Conservation (phyloP, 352 stramenopile species). For the Pythium sukuiense region DNA sequence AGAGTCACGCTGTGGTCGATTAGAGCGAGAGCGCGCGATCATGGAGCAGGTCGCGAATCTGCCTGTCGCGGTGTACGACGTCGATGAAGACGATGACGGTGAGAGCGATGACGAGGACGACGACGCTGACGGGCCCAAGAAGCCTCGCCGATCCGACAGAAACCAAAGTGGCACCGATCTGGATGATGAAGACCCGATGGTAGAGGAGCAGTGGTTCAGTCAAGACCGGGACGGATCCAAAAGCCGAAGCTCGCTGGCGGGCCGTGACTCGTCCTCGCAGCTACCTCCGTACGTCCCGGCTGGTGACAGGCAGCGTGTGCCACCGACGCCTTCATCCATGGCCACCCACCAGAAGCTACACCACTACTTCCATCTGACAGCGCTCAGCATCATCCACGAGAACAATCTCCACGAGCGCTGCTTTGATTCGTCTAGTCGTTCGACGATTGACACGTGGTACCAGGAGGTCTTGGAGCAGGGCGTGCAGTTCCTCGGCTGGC, state of each 20-base stretch:
- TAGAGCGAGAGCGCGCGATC: constrained; percentile 74
- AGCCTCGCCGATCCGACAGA: constrained; percentile 17
- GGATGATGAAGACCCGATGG: constrained; percentile 20
- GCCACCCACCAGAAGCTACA: constrained; percentile 84
- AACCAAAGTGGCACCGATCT: neutral
- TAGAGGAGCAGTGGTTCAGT: constrained; percentile 28
- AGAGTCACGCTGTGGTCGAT: constrained; percentile 58
- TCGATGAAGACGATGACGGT: constrained; percentile 66
- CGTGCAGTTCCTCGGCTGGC: constrained; percentile 78
- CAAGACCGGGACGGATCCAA: neutral
- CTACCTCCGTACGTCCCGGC: constrained; percentile 1
- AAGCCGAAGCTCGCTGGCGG: neutral
- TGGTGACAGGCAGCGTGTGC: constrained; percentile 36
- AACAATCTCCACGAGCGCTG: constrained; percentile 79
- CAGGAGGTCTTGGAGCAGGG: constrained; percentile 68
- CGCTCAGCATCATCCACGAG: constrained; percentile 86
- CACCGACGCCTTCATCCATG: constrained; percentile 52
- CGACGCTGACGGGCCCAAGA: constrained; percentile 26
- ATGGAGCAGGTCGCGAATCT: constrained; percentile 80
- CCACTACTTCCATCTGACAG: constrained; percentile 87
- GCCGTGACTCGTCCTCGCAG: neutral
- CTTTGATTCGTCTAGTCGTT: constrained; percentile 79
- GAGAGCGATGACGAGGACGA: constrained; percentile 53
- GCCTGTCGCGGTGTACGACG: constrained; percentile 63
- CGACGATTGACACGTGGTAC: constrained; percentile 85